These are phyloP conservation scores for Alternaria sp. DNA, from an alignment of 2,329 filamentous ascomycete genomes.

Conservation along the genomic window DNA sequence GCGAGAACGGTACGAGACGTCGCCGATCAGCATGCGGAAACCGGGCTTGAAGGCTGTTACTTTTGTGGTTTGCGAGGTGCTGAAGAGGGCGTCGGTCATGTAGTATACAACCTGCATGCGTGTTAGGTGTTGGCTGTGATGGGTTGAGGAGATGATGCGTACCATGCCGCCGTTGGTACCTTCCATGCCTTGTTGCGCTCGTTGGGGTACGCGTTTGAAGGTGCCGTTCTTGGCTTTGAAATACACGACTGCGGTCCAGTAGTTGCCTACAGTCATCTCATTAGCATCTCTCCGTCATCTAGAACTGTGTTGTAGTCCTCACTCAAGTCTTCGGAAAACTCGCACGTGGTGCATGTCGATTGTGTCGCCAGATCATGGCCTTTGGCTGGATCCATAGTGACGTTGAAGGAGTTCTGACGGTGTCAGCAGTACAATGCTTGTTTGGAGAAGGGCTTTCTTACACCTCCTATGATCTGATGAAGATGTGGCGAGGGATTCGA, in stretches of 20 bases:
- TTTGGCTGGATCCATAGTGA: slow-evolving; percentile 47
- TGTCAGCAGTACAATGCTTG: neutral
- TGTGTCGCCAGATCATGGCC: slow-evolving; percentile 34
- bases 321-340: slow-evolving; percentile 50
- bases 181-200: slow-evolving; percentile 52
- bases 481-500: slow-evolving; percentile 45
- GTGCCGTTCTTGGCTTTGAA: slow-evolving; percentile 39
- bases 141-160: neutral
- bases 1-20: slow-evolving; percentile 35
- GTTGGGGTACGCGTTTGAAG: slow-evolving; percentile 52
- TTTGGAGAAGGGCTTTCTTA: slow-evolving; percentile 8
- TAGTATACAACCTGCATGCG: slow-evolving; percentile 53
- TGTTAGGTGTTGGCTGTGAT: neutral
- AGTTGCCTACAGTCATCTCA: slow-evolving; percentile 30
- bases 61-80: slow-evolving; percentile 39
- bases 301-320: neutral
- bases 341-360: slow-evolving; percentile 53
- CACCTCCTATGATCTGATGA: slow-evolving; percentile 53
- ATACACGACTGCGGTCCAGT: slow-evolving; percentile 42
- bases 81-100: slow-evolving; percentile 48
- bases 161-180: slow-evolving; percentile 50
- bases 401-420: slow-evolving; percentile 53
- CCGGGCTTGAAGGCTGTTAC: slow-evolving; percentile 53
- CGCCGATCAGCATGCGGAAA: slow-evolving; percentile 56
- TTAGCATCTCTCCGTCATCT: neutral